Base-by-base conservation (phyloP, 768 basidiomycete genomes). In the Lanmaoa rubissima region DNA sequence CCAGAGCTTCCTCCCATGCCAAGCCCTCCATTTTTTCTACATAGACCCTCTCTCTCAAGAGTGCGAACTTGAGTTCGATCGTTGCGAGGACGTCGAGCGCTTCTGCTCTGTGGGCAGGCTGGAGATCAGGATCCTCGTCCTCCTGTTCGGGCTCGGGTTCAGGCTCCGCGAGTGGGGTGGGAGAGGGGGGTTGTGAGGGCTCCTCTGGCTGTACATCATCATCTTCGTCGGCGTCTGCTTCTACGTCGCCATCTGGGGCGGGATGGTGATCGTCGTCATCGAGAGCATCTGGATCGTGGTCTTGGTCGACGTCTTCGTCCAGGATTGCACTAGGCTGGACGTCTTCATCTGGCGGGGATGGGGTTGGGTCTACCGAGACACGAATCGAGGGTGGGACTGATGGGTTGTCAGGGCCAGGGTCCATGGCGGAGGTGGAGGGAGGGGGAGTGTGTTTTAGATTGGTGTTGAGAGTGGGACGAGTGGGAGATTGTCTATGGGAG, bases 1-100 rank as follows among this genome's bases (percentile, higher is more conserved):
- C 80, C 64, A 94, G 76, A 14, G 82, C 75, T 66, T 98, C 94
- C 71, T 98, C 96, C 83, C 87, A 88, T 35, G 90, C 88, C 9
- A 96, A 75, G 5, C 83, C 85, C 40, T 94, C 90, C 92, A 98
- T 94, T 70, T 94, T 90, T 74, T 98, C 96, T 19, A 98, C 79
- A 70, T 95, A 98, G 16, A 98, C 78, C 48, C 85, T 79, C 69
- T 98, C 94, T 46, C 96, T 76, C 54, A 98, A 72, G 34, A 89
- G 74, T 0, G 95, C 94, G 71, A 94, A 97, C 66, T 91, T 92
- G 73, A 98, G 84, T 68, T 99, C 96, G 63, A 99, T 95, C 44
- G 79, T 81, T 4, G 95, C 88, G 8, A 98, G 76, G 0, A 88
- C 87, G 56, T 94, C 93, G 55, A 98, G 80, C 0, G 94, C 94